Evolutionary conservation across 2,329 filamentous ascomycete species (phyloP).

Genomic region (Huntiella bhutanensis): DNA sequence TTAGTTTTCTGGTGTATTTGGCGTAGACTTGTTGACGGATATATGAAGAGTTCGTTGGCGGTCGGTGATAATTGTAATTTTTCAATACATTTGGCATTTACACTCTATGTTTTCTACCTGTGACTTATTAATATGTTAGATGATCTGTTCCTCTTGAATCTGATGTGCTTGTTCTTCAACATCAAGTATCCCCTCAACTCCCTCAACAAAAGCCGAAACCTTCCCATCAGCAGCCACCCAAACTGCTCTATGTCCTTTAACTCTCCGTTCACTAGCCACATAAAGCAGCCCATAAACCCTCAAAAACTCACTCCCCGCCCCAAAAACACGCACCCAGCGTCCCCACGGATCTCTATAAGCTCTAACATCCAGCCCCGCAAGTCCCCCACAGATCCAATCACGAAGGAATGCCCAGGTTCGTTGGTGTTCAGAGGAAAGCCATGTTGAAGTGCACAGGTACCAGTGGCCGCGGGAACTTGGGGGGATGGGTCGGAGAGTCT

Average conservation of each 20-base stretch:
- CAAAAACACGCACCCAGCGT: slow-evolving; percentile 44
- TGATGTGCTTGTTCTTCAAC: neutral
- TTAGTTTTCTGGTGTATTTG: slow-evolving; percentile 1
- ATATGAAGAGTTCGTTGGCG: neutral
- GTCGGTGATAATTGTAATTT: slow-evolving; percentile 10
- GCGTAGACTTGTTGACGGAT: neutral
- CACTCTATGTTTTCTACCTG: neutral
- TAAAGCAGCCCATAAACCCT: slow-evolving; percentile 62
- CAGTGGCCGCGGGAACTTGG: too few relatives aligned
- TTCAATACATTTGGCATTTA: slow-evolving; percentile 10
- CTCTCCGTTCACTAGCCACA: slow-evolving; percentile 44
- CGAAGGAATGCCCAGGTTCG: too few relatives aligned
- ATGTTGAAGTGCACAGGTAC: too few relatives aligned
- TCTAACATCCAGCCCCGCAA: slow-evolving; percentile 23
- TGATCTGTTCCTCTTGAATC: slow-evolving; percentile 13
- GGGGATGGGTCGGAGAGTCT: too few relatives aligned
- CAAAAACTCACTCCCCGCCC: slow-evolving; percentile 55
- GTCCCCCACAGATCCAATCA: too few relatives aligned
- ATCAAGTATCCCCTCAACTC: slow-evolving; percentile 12
- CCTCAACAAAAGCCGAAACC: slow-evolving; percentile 25
- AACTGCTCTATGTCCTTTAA: slow-evolving; percentile 35
- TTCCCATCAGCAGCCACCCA: slow-evolving; percentile 50
- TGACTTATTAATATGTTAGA: slow-evolving; percentile 4
- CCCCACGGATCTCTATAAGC: slow-evolving; percentile 28
- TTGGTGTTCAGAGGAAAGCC: too few relatives aligned